phyloP scores from a whole-genome alignment of 1,139 yeast species.

The Lodderomyces jiufengensis region DNA sequence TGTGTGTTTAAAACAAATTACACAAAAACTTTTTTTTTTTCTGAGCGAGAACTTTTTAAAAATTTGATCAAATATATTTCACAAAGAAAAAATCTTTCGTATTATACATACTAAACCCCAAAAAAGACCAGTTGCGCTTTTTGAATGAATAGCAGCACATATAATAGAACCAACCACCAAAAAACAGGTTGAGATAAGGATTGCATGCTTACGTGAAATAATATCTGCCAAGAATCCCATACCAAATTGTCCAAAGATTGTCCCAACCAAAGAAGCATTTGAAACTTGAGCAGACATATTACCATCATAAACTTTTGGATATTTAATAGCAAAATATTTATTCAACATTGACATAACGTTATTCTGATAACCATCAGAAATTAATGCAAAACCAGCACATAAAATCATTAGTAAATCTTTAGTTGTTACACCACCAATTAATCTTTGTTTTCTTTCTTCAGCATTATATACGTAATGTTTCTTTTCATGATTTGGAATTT shows the following conservation, averaged over 20 bases:
- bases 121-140: constrained; percentile 42
- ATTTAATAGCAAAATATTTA: constrained; percentile 30
- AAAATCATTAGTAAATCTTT: constrained; percentile 35
- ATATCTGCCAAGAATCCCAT: constrained; percentile 46
- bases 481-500: constrained; percentile 1
- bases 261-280: constrained; percentile 47
- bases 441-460: constrained; percentile 30
- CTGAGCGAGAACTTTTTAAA: too few species aligned
- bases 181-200: constrained; percentile 42
- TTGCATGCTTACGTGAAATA: constrained; percentile 46
- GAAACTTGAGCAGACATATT: constrained; percentile 45
- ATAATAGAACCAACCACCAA: constrained; percentile 43
- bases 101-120: too few species aligned
- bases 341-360: constrained; percentile 49
- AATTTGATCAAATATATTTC: too few species aligned
- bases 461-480: constrained; percentile 31
- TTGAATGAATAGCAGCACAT: constrained; percentile 51
- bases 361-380: constrained; percentile 53
- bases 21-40: too few species aligned
- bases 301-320: constrained; percentile 30
- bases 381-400: constrained; percentile 50
- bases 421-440: constrained; percentile 24
- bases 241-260: constrained; percentile 47
- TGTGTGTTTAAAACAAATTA: too few species aligned
- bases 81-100: too few species aligned